Percentiles rank a stretch among this genome's conserved stretches.
Evolutionary conservation across 208 protist genomes (phyloP).

Genomic region (Herpetomonas tarakana): DNA sequence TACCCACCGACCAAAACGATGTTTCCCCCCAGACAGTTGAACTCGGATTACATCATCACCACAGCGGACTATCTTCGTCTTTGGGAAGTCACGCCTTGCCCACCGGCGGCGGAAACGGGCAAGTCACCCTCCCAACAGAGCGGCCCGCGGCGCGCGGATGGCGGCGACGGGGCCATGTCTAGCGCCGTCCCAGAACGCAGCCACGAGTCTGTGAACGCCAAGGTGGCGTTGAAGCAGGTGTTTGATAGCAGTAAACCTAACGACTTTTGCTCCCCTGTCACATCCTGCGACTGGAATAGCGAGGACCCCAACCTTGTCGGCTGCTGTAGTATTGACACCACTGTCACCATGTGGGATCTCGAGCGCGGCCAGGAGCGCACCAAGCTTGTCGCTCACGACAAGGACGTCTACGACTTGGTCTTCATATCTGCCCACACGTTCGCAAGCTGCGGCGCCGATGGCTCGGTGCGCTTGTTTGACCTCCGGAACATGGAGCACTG

Average conservation of each 20-base stretch:
- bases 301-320: conserved; percentile 95
- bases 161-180: background rate
- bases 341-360: conserved; percentile 98
- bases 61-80: conserved; percentile 98
- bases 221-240: conserved; percentile 89
- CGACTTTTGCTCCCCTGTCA: conserved; percentile 98
- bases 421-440: conserved; percentile 96
- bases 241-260: conserved; percentile 84
- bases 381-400: conserved; percentile 99
- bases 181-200: background rate
- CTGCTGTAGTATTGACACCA: conserved; percentile 98
- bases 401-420: conserved; percentile 99
- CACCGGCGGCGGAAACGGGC: conserved; percentile 12
- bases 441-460: conserved; percentile 97
- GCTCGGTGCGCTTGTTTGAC: conserved; percentile 98
- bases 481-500: conserved; percentile 96
- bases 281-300: conserved; percentile 99
- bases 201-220: conserved; percentile 47
- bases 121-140: background rate
- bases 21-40: conserved; percentile 90
- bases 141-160: conserved; percentile 13
- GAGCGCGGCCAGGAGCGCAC: conserved; percentile 86
- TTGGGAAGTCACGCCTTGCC: conserved; percentile 88
- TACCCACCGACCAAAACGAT: conserved; percentile 97
- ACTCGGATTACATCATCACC: conserved; percentile 94